Percentiles rank a stretch among this genome's conserved stretches.
phyloP scores from a whole-genome alignment of 352 stramenopile species.

The Phytophthora hybrid region DNA sequence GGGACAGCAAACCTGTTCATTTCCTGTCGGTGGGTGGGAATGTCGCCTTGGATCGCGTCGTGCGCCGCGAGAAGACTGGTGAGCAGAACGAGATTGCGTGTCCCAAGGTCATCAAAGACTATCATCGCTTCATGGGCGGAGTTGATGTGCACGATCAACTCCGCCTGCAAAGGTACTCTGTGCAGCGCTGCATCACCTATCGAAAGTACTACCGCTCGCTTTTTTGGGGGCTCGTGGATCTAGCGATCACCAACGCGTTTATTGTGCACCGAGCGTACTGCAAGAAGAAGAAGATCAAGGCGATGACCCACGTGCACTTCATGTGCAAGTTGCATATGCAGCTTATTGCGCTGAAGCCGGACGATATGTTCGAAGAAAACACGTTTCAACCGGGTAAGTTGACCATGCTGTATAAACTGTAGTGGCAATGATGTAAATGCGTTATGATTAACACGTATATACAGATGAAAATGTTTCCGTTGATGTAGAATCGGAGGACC shows the following conservation, averaged over 20 bases:
- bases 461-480: neutral
- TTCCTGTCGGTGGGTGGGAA: slow-evolving; percentile 12
- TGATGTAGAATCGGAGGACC: neutral
- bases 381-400: slow-evolving; percentile 6
- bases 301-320: slow-evolving; percentile 9
- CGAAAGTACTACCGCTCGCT: slow-evolving; percentile 28
- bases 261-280: slow-evolving; percentile 11
- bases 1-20: slow-evolving; percentile 17
- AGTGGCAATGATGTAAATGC: slow-evolving; percentile 2
- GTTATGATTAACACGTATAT: neutral
- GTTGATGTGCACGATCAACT: slow-evolving; percentile 24
- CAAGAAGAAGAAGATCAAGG: slow-evolving; percentile 5
- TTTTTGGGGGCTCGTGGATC: slow-evolving; percentile 18
- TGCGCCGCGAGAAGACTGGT: slow-evolving; percentile 6
- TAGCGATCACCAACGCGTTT: slow-evolving; percentile 17
- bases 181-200: slow-evolving; percentile 13
- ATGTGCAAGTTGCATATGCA: slow-evolving; percentile 9
- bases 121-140: slow-evolving; percentile 20
- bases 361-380: slow-evolving; percentile 12
- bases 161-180: slow-evolving; percentile 19
- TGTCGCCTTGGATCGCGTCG: neutral
- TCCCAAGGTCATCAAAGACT: slow-evolving; percentile 16
- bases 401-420: neutral
- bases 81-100: slow-evolving; percentile 13
- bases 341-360: neutral